phyloP scores from a whole-genome alignment of 2,329 filamentous ascomycete species.

The Bertia moriformis region DNA sequence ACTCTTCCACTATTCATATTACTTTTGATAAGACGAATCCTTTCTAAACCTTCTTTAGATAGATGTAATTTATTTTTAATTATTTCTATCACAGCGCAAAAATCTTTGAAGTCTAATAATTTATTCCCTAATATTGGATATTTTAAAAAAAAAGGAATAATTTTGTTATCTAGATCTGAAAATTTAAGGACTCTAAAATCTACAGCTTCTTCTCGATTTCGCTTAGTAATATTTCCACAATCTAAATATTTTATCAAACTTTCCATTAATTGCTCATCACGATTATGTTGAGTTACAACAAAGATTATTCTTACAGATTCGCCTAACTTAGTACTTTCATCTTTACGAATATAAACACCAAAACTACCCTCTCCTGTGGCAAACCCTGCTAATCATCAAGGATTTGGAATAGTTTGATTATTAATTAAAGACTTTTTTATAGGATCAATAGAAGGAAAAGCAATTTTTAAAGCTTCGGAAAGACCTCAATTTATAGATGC shows the following conservation, averaged over 20 bases:
- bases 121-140: not conserved
- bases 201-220: not conserved
- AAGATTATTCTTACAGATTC: not conserved
- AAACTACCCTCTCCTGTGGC: not conserved
- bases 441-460: not conserved
- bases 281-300: not conserved
- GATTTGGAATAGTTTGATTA: constrained; percentile 3
- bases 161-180: not conserved
- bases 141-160: not conserved
- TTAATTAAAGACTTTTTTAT: constrained; percentile 5
- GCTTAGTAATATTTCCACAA: constrained; percentile 1
- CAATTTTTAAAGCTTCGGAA: not conserved
- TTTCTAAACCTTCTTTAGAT: constrained; percentile 1
- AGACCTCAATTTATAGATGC: constrained; percentile 2
- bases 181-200: not conserved
- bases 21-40: constrained; percentile 1
- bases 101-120: not conserved
- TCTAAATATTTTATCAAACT: constrained; percentile 1
- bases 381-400: constrained; percentile 1
- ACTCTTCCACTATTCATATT: constrained; percentile 2
- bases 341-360: constrained; percentile 1
- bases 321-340: constrained; percentile 1
- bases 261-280: constrained; percentile 1
- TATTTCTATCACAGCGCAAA: not conserved
- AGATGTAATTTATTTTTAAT: not conserved